Base-by-base conservation (phyloP, 2,329 filamentous ascomycete species). In the Claviceps sp. region DNA sequence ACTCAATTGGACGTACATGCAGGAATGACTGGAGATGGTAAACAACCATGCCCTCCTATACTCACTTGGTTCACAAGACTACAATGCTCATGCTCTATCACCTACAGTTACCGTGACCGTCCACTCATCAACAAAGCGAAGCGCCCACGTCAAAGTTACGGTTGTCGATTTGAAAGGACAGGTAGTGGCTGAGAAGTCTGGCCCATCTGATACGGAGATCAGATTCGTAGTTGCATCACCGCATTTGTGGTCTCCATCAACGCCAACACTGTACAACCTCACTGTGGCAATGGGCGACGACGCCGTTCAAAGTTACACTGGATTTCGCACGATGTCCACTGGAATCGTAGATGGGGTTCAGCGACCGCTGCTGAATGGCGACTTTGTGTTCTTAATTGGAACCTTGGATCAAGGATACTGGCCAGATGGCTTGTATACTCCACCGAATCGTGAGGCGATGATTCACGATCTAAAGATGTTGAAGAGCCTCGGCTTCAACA, bases 321-420 rank as follows among this genome's bases (percentile, higher is more conserved):
- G 82, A 1, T 86, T 87, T 66, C 73, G 83, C 29, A 85, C 80
- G 0, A 72, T 86, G 38, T 72, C 75, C 0, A 68, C 68, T 6
- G 81, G 76, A 1, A 64, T 68, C 0, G 68, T 86, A 1, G 65
- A 82, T 17, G 82, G 80, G 0, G 62, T 83, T 1, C 68, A 77
- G 52, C 75, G 83, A 0, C 81, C 82, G 0, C 63, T 85, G 0
- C 65, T 87, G 40, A 88, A 87, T 55, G 82, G 80, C n/a, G 71
- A 85, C 50, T 84, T 84, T 40, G 68, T 79, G 13, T 87, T 86
- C 62, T 71, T 77, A 43, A 83, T 86, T 49, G 82, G 82, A 3
- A 83, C 82, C 0, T 70, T 87, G 0, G 83, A 87, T 52, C 83
- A 87, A 58, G 83, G 83, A 0, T 85, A 72, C 62, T 86, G 82